Base-by-base conservation (phyloP, 192 early-diverging fungal genomes). In the Mortierella antarctica region DNA sequence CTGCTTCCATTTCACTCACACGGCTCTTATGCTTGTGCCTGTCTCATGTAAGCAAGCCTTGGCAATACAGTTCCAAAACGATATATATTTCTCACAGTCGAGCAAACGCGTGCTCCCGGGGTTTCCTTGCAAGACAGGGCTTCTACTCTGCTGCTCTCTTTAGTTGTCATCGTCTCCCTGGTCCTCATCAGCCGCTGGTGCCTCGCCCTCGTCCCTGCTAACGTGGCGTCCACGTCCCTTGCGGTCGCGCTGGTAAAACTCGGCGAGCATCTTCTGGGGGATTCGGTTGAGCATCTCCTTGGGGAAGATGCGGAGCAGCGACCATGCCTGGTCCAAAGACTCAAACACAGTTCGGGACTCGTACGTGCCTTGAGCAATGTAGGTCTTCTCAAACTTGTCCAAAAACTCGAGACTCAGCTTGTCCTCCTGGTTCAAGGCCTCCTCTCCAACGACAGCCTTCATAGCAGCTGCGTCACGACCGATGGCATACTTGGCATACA, bases 381-480 rank as follows among this genome's bases (percentile, higher is more conserved):
- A 99, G 10, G 95, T 91, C 86, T 95, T 96, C 84, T 99, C 98
- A 84, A 99, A 99, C 87, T 98, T 98, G 48, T 98, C 97, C 86
- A 99, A 87, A 84, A 99, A 99, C 83, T 99, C 98, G 12, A 99
- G 83, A 40, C 95, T 91, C 68, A 99, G 88, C 81, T 99, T 99
- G 72, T 99, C 98, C 84, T 99, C 98, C 64, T 94, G 95, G 83
- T 96, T 98, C 83, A 99, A 83, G 7, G 98, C 98, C 77, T 99
- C 98, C 82, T 99, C 98, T 84, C 98, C 98, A 48, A 99, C 98
- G 40, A 99, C 98, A 40, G 98, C 98, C 89, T 99, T 99, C 98
- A 99, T 99, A 18, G 98, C 94, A 17, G 96, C 95, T 2, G 98
- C 98, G 79, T 99, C 98, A 69, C 94, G 88, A 70, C 98, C 98